These are phyloP conservation scores for Trametes sanguinea DNA, from an alignment of 768 basidiomycete genomes.

Conservation along the genomic window DNA sequence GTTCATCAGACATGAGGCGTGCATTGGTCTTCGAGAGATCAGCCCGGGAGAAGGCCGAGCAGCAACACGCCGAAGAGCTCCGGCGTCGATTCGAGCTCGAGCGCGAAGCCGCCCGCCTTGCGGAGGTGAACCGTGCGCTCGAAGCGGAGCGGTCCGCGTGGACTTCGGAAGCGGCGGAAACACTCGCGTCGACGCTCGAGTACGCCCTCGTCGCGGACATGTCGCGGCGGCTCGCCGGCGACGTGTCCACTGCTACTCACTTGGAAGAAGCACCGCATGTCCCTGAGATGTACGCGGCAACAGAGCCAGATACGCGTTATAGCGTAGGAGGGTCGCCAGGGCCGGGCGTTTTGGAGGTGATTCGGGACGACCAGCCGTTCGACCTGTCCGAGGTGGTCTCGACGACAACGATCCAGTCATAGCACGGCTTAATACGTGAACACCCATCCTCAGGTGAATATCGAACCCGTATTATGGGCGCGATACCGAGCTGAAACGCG, in stretches of 20 bases:
- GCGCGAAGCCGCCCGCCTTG: conserved; percentile 22
- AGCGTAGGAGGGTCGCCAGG: not conserved
- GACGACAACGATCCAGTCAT: not conserved
- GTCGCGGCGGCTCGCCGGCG: conserved; percentile 8
- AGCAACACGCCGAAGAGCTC: conserved; percentile 34
- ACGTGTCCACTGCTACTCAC: not conserved
- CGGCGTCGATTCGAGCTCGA: conserved; percentile 36
- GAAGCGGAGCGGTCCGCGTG: conserved; percentile 21
- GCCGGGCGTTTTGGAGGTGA: not conserved
- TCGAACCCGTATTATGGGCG: not conserved
- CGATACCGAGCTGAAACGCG: not conserved
- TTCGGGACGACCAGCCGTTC: not conserved
- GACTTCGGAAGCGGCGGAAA: conserved; percentile 22
- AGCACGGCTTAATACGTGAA: not conserved
- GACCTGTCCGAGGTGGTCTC: not conserved
- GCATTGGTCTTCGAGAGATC: conserved; percentile 34
- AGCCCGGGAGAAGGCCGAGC: conserved; percentile 39
- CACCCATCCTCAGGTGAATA: not conserved
- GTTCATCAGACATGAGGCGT: conserved; percentile 36
- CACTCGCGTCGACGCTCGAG: conserved; percentile 20
- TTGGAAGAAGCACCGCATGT: not conserved
- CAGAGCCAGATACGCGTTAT: not conserved
- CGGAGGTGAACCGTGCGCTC: conserved; percentile 18
- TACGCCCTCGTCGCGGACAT: conserved; percentile 8
- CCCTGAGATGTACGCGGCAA: not conserved